Evolutionary conservation across 345 rosid genomes (phyloP).

Genomic region (Microthlaspi erraticum): DNA sequence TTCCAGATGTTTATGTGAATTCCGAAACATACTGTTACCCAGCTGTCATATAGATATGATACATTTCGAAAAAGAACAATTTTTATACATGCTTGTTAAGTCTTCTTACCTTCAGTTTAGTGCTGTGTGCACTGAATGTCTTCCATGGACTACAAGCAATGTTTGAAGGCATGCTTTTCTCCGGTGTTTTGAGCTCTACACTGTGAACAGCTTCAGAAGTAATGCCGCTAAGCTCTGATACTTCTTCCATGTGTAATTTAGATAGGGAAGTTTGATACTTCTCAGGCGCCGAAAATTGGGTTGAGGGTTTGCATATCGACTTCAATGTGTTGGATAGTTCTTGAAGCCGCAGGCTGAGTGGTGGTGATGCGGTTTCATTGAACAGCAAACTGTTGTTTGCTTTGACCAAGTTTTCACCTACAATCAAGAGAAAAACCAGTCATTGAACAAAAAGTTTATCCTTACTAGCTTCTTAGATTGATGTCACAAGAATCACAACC

Average conservation of each 20-base stretch:
- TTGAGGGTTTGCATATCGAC: conserved; percentile 48
- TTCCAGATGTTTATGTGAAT: background rate
- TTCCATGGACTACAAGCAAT: conserved; percentile 54
- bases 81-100: background rate
- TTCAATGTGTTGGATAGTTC: conserved; percentile 65
- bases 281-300: conserved; percentile 31
- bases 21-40: background rate
- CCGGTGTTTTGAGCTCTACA: conserved; percentile 63
- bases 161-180: conserved; percentile 36
- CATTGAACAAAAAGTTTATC: background rate
- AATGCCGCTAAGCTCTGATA: conserved; percentile 10
- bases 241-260: conserved; percentile 18
- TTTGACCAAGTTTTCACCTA: conserved; percentile 50
- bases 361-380: conserved; percentile 56
- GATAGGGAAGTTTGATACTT: conserved; percentile 27
- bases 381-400: conserved; percentile 50
- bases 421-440: conserved; percentile 3
- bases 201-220: conserved; percentile 29
- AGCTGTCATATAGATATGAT: background rate
- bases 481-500: conserved; percentile 22
- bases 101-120: conserved; percentile 58
- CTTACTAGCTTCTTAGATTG: background rate
- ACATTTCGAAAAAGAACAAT: background rate
- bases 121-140: conserved; percentile 50
- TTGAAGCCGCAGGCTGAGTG: conserved; percentile 55